phyloP scores from a whole-genome alignment of 2,329 filamentous ascomycete genomes.

The Metarhizium guizhouense region DNA sequence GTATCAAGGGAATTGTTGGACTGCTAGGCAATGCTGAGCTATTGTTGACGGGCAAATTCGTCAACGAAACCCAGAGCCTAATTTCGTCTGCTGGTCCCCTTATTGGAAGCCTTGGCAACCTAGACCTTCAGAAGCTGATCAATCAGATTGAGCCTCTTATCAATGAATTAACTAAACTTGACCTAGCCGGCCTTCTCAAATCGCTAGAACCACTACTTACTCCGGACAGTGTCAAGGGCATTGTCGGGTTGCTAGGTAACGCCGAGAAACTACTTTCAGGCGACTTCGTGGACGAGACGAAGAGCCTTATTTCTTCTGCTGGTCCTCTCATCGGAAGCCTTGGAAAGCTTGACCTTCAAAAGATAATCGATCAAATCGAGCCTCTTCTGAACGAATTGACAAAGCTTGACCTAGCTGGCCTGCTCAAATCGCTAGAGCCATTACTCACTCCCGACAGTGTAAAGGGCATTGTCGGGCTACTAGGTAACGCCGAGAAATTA shows the following conservation, averaged over 20 bases:
- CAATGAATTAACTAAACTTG: slow-evolving; percentile 20
- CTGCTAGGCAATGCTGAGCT: slow-evolving; percentile 23
- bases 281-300: slow-evolving; percentile 19
- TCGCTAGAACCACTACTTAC: slow-evolving; percentile 19
- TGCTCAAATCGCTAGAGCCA: slow-evolving; percentile 18
- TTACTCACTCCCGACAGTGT: slow-evolving; percentile 21
- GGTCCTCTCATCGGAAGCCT: slow-evolving; percentile 8
- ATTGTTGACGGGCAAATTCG: slow-evolving; percentile 19
- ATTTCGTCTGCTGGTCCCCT: slow-evolving; percentile 21
- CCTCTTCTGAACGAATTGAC: slow-evolving; percentile 8
- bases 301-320: slow-evolving; percentile 10
- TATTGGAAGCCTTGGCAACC: slow-evolving; percentile 20
- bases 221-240: slow-evolving; percentile 17
- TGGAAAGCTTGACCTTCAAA: slow-evolving; percentile 12
- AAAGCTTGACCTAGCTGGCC: slow-evolving; percentile 3
- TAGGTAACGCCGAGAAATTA: slow-evolving; percentile 22
- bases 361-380: slow-evolving; percentile 20
- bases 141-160: slow-evolving; percentile 20
- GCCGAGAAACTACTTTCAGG: slow-evolving; percentile 18
- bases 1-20: slow-evolving; percentile 22
- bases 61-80: slow-evolving; percentile 16
- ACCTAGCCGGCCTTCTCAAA: slow-evolving; percentile 20
- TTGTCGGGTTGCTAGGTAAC: slow-evolving; percentile 22
- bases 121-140: slow-evolving; percentile 19
- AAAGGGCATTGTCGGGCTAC: slow-evolving; percentile 22